Conservation (phyloP, 768 basidiomycete genomes). For the Chiua virens region DNA sequence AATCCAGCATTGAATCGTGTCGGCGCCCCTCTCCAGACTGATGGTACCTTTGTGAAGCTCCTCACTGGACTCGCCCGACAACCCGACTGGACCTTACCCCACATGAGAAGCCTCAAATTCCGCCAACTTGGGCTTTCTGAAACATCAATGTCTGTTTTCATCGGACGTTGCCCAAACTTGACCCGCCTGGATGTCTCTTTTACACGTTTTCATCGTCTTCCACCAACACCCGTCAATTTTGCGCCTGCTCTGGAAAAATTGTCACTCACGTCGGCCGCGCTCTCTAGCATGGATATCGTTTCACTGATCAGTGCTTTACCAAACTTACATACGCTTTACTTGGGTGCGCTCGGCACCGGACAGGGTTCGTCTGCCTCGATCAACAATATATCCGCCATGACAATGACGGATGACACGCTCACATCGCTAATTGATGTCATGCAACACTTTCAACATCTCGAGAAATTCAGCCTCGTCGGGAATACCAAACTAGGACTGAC, state of each 20-base stretch:
- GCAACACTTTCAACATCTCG: slow-evolving; percentile 37
- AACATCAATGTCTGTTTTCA: slow-evolving; percentile 40
- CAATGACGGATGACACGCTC: slow-evolving; percentile 54
- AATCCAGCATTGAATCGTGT: neutral
- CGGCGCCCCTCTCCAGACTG: slow-evolving; percentile 44
- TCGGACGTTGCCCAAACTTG: slow-evolving; percentile 50
- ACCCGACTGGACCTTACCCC: slow-evolving; percentile 33
- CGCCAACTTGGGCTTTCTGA: slow-evolving; percentile 56
- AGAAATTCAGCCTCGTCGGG: slow-evolving; percentile 59
- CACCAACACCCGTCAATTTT: neutral
- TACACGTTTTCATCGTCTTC: slow-evolving; percentile 49
- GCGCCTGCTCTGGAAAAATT: slow-evolving; percentile 51
- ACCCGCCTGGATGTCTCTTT: slow-evolving; percentile 64
- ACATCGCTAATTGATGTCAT: slow-evolving; percentile 43
- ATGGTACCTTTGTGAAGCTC: slow-evolving; percentile 52
- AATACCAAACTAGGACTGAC: slow-evolving; percentile 58
- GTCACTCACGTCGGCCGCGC: slow-evolving; percentile 56
- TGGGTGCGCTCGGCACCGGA: slow-evolving; percentile 59
- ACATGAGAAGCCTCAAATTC: slow-evolving; percentile 57
- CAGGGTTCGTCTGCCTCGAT: slow-evolving; percentile 45
- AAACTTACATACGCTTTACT: slow-evolving; percentile 45
- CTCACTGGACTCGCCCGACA: slow-evolving; percentile 21
- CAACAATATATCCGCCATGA: slow-evolving; percentile 50
- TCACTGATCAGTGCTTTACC: slow-evolving; percentile 39
- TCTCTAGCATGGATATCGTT: slow-evolving; percentile 42